Conservation (phyloP, 495 filamentous ascomycete genomes). For the Talaromyces adpressus region DNA sequence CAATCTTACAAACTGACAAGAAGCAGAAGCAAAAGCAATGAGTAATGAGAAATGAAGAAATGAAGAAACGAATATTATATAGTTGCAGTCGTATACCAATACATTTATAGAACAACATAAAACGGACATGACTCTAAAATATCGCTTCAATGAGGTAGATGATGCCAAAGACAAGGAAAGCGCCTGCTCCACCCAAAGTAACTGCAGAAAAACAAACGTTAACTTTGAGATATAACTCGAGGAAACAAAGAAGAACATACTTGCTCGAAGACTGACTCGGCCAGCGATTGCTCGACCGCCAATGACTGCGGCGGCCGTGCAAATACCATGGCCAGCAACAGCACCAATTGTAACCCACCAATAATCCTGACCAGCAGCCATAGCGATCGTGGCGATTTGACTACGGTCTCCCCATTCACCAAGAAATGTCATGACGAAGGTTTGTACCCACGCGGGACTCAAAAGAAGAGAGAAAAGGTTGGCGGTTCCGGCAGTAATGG, state of each 20-base stretch:
- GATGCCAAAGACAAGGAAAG: slow-evolving; percentile 84
- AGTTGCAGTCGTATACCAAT: neutral
- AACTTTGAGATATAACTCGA: slow-evolving; percentile 6
- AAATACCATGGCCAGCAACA: slow-evolving; percentile 77
- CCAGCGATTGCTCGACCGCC: slow-evolving; percentile 90
- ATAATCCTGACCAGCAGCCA: slow-evolving; percentile 97
- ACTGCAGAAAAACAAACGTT: slow-evolving; percentile 44
- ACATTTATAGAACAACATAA: slow-evolving; percentile 1
- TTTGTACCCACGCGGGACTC: slow-evolving; percentile 97
- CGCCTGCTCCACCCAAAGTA: slow-evolving; percentile 86
- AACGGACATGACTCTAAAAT: slow-evolving; percentile 28
- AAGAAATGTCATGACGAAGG: slow-evolving; percentile 97
- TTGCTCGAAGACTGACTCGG: slow-evolving; percentile 89
- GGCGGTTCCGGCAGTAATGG: slow-evolving; percentile 55
- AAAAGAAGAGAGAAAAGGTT: slow-evolving; percentile 85
- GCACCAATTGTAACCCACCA: slow-evolving; percentile 97
- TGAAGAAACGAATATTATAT: neutral
- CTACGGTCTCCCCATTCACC: slow-evolving; percentile 98
- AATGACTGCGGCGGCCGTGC: slow-evolving; percentile 88
- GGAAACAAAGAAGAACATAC: slow-evolving; percentile 51
- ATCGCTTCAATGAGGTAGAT: slow-evolving; percentile 85
- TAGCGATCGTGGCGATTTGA: slow-evolving; percentile 97
- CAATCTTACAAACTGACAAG: neutral
- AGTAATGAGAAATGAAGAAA: neutral
- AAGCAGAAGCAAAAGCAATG: neutral